Conservation (phyloP, 139 green algal genomes). For the Closterium sp. region DNA sequence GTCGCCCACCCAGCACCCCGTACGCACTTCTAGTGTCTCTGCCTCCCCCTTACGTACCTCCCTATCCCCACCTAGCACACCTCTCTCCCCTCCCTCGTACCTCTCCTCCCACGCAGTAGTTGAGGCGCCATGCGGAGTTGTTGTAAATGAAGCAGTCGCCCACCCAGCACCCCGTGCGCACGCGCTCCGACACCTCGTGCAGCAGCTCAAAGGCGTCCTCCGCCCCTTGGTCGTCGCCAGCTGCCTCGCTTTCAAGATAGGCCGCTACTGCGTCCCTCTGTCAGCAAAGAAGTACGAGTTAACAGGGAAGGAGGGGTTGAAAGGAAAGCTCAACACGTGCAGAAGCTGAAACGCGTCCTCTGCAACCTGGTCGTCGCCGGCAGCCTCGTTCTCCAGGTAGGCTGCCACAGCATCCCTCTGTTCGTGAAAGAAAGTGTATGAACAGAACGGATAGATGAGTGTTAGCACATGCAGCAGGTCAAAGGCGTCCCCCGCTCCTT, state of each 20-base stretch:
- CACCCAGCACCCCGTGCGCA: constrained; percentile 75
- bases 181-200: constrained; percentile 78
- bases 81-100: not conserved
- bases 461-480: constrained; percentile 88
- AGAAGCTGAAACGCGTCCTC: constrained; percentile 96
- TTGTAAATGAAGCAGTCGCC: constrained; percentile 99
- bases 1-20: not conserved
- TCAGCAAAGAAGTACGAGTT: not conserved
- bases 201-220: constrained; percentile 96
- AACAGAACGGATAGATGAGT: not conserved
- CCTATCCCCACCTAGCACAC: not conserved
- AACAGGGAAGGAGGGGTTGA: not conserved
- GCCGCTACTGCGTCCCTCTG: constrained; percentile 62
- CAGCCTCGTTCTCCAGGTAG: constrained; percentile 58
- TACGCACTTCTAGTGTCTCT: not conserved
- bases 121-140: constrained; percentile 92
- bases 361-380: constrained; percentile 84
- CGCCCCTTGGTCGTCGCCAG: constrained; percentile 85
- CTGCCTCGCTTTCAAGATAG: constrained; percentile 60
- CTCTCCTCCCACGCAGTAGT: constrained; percentile 96
- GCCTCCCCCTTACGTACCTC: not conserved
- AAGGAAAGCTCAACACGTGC: constrained; percentile 66
- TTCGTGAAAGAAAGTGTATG: not conserved
- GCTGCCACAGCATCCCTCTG: constrained; percentile 61
- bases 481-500: constrained; percentile 96